phyloP scores from a whole-genome alignment of 352 stramenopile genomes.

The Proteromonas lacertae region DNA sequence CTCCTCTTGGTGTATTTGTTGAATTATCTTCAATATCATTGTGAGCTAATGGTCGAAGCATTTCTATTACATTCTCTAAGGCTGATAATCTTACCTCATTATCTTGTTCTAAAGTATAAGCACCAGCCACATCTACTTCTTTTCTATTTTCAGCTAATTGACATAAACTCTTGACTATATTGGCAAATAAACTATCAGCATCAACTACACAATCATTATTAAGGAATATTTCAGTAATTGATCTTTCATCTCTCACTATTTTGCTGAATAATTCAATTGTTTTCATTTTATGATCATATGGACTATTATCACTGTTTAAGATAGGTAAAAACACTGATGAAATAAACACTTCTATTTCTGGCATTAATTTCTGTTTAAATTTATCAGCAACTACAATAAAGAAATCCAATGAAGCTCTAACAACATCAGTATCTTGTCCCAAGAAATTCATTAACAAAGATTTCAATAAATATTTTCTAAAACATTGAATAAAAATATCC shows the following conservation, averaged over 20 bases:
- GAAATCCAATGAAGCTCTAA: slow-evolving; percentile 76
- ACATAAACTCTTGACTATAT: slow-evolving; percentile 41
- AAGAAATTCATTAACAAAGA: slow-evolving; percentile 93
- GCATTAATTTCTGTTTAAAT: slow-evolving; percentile 43
- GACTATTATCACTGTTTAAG: slow-evolving; percentile 77
- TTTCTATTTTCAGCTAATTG: background rate
- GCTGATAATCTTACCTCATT: no score
- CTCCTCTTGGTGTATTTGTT: no score
- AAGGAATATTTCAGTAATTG: slow-evolving; percentile 87
- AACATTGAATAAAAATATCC: no score
- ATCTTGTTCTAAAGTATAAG: background rate
- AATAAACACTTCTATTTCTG: slow-evolving; percentile 93
- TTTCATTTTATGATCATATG: slow-evolving; percentile 80
- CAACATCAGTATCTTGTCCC: slow-evolving; percentile 68
- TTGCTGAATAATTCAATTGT: slow-evolving; percentile 74
- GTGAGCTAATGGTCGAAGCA: no score
- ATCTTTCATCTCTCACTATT: slow-evolving; percentile 62
- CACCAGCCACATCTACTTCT: background rate
- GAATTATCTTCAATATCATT: no score
- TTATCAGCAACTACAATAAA: slow-evolving; percentile 75
- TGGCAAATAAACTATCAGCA: slow-evolving; percentile 75
- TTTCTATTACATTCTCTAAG: no score
- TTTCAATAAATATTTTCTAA: slow-evolving; percentile 77
- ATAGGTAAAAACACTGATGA: slow-evolving; percentile 88
- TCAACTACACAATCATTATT: slow-evolving; percentile 98